Evolutionary conservation across 2,329 filamentous ascomycete species (phyloP), one percentile per base, ranked within the genome.

Genomic region (Botrytis deweyae): DNA sequence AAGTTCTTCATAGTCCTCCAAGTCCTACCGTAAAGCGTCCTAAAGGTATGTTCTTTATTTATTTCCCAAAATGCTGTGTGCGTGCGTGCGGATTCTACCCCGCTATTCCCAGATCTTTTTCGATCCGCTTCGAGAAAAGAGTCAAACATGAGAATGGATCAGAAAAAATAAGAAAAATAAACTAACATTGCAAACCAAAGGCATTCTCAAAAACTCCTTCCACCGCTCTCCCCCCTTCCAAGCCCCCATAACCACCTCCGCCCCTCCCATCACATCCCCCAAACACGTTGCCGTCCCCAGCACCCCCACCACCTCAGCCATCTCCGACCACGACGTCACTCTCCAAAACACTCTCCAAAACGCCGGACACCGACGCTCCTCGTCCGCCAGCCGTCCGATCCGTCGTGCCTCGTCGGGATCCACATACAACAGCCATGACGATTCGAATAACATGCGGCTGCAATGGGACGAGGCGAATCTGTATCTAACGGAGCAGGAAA

Each of bases 401-500:
- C 85, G 74, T 82, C 84, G 67, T 85, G 85, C 73, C 83, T 86
- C 75, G 82, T 84, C 76, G 18, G 75, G 78, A 7, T 76, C 76
- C 4, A 62, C 75, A 58, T 29, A 58, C 52, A 58, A 58, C 0
- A 59, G 49, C 55, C 1, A 64, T n/a, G 72, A 67, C 75, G 84
- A 85, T 49, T 88, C 89, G 69, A 87, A 90, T 67, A 87, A 86
- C 73, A 91, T 88, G 74, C 92, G 93, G 76, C 91, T 99, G 78
- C 97, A 98, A 85, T 99, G 96, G 96, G 96, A 99, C 83, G 96
- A 99, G 85, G 96, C 93, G 64, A 99, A 99, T 81, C 88, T 99
- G 46, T 99, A 98, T 84, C 88, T 99, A 71, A 96, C 96, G 12
- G 96, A 99, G 85, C 95, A 98, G 83, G 94, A 98, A 84, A 95